Evolutionary conservation across 2,329 filamentous ascomycete species (phyloP), one percentile per base, ranked within the genome.

Genomic region (Venturia oleaginea): DNA sequence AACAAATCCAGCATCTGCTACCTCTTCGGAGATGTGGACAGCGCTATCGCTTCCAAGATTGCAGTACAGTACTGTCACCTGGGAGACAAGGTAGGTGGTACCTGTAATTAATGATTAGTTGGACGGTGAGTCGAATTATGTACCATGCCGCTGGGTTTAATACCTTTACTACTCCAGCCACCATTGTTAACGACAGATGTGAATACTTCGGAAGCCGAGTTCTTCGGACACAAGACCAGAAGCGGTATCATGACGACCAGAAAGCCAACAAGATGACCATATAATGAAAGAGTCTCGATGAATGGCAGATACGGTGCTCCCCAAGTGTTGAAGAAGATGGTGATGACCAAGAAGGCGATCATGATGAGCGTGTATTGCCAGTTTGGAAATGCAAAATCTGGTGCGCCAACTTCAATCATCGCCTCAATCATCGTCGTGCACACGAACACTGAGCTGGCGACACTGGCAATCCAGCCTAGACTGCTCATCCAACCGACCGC

Each of bases 1-100:
- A 0, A 69, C 71, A 30, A 71, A 66, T 1, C 71, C 68, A 6
- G 74, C 74, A 59, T 76, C 71, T 4, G 70, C 65, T 4, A 75
- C 62, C 65, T 76, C 74, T 46, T 76, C 74, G 32, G 61, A 59
- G 76, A 81, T 79, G 64, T 81, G 78, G 1, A 81, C 72, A n/a
- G 74, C 75, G 8, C 76, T 74, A 54, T 81, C 78, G 65, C 79
- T 79, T 8, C 78, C 78, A 51, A 67, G 61, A 54, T 68, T 67
- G 65, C 67, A 68, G 38, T 68, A 67, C 59, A 69, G 62, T 15
- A 70, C 66, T 1, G 67, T 68, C 6, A 67, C 66, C 51, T 70
- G 68, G 38, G 65, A 67, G 51, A 69, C 65, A 27, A 70, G 51
- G 54, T 67, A 70, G 3, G 65, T 48, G 22, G 64, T 66, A 1